phyloP scores from a whole-genome alignment of 1,284 basidiomycete genomes.

The Microbotryomycetes sp. region DNA sequence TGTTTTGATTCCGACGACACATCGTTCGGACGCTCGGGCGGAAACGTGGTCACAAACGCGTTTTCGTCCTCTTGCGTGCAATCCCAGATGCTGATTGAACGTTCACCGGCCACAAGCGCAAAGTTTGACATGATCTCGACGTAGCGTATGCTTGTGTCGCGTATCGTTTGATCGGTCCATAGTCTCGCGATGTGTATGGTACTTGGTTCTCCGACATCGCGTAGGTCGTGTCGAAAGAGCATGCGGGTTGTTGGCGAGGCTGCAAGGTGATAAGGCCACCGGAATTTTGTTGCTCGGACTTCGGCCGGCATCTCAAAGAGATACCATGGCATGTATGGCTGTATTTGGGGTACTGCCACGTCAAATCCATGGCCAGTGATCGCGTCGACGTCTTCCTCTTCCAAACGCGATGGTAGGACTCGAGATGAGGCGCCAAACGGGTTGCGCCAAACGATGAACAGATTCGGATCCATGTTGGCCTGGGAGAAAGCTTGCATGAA shows the following conservation, averaged over 20 bases:
- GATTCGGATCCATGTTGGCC: not conserved
- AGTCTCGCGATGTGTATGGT: slow-evolving; percentile 2
- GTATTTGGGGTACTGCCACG: not conserved
- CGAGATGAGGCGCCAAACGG: no score
- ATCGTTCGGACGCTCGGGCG: no score
- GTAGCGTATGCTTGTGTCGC: not conserved
- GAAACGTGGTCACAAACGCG: not conserved
- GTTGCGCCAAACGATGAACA: slow-evolving; percentile 3
- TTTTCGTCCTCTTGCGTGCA: not conserved
- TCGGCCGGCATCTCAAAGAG: not conserved
- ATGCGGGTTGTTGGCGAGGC: not conserved
- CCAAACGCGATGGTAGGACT: not conserved
- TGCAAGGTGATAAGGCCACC: not conserved
- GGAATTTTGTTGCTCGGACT: not conserved
- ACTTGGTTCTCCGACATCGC: not conserved
- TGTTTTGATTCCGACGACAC: not conserved
- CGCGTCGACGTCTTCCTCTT: not conserved
- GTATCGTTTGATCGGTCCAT: not conserved
- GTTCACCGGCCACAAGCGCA: not conserved
- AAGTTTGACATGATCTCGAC: not conserved
- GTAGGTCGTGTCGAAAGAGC: not conserved
- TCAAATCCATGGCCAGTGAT: not conserved
- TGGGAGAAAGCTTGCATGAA: not conserved
- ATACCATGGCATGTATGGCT: not conserved
- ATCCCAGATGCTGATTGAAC: slow-evolving; percentile 1